Conservation (phyloP, 1,139 yeast genomes). For the Pichia sp. region DNA sequence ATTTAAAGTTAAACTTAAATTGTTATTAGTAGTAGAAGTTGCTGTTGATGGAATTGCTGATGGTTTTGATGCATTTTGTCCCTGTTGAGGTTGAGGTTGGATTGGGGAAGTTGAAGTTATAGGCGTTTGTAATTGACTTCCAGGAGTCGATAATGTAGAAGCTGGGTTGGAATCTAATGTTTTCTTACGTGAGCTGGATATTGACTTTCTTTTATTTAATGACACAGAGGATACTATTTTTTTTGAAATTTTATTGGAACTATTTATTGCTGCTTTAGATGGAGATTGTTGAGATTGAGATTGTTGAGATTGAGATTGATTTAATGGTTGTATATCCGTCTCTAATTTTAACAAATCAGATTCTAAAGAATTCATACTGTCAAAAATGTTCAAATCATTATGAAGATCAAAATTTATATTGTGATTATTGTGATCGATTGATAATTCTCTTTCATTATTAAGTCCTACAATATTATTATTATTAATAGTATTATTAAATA, state of each 20-base stretch:
- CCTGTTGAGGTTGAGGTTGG: background rate
- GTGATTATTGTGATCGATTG: constrained; percentile 9
- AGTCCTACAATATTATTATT: background rate
- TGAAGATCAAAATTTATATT: constrained; percentile 21
- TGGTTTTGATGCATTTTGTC: background rate
- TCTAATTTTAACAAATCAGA: background rate
- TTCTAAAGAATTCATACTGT: constrained; percentile 5
- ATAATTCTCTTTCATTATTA: constrained; percentile 3
- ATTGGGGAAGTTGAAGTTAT: background rate
- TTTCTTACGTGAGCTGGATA: background rate
- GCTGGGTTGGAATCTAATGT: background rate
- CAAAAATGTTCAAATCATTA: constrained; percentile 26
- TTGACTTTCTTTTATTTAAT: background rate
- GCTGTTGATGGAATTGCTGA: background rate
- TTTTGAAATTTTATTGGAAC: background rate
- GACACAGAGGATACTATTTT: background rate
- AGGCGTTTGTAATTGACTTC: background rate
- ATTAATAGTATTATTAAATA: background rate
- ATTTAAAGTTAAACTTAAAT: background rate
- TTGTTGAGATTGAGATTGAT: background rate
- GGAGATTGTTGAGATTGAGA: background rate
- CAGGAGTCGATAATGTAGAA: background rate
- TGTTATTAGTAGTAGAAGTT: background rate
- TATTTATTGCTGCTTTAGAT: background rate
- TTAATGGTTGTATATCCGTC: background rate